Conservation (phyloP, 2,329 filamentous ascomycete genomes). For the Fusarium sacchari region DNA sequence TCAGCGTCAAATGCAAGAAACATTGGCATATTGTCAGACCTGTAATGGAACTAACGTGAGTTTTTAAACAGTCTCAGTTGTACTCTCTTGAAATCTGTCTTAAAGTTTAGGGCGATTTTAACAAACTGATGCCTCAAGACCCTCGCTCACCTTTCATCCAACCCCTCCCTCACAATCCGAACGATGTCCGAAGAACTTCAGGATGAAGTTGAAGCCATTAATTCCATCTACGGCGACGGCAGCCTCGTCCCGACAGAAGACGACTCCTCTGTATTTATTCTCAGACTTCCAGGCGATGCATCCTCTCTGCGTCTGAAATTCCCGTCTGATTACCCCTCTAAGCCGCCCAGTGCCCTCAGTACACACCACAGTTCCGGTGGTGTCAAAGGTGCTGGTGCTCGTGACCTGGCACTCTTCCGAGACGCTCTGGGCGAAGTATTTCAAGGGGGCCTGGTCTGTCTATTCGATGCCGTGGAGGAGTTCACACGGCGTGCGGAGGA, state of each 20-base stretch:
- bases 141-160: neutral
- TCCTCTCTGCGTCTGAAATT: slow-evolving; percentile 74
- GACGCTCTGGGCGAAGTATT: slow-evolving; percentile 75
- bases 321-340: slow-evolving; percentile 76
- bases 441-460: slow-evolving; percentile 78
- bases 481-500: slow-evolving; percentile 59
- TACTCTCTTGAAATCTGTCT: neutral
- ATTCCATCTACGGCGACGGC: slow-evolving; percentile 82
- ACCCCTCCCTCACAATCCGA: slow-evolving; percentile 25
- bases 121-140: neutral
- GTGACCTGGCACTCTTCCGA: slow-evolving; percentile 75
- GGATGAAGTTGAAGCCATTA: slow-evolving; percentile 84
- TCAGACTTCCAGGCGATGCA: slow-evolving; percentile 73
- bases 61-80: neutral
- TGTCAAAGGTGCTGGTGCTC: slow-evolving; percentile 75
- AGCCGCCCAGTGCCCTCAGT: slow-evolving; percentile 77
- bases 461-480: slow-evolving; percentile 92
- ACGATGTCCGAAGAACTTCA: slow-evolving; percentile 68
- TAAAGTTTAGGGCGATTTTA: neutral
- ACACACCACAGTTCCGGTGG: slow-evolving; percentile 84
- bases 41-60: neutral
- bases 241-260: slow-evolving; percentile 62
- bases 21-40: neutral
- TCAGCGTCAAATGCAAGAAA: slow-evolving; percentile 16
- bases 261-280: slow-evolving; percentile 58